phyloP scores from a whole-genome alignment of 768 basidiomycete genomes.

The Amanita thiersii region DNA sequence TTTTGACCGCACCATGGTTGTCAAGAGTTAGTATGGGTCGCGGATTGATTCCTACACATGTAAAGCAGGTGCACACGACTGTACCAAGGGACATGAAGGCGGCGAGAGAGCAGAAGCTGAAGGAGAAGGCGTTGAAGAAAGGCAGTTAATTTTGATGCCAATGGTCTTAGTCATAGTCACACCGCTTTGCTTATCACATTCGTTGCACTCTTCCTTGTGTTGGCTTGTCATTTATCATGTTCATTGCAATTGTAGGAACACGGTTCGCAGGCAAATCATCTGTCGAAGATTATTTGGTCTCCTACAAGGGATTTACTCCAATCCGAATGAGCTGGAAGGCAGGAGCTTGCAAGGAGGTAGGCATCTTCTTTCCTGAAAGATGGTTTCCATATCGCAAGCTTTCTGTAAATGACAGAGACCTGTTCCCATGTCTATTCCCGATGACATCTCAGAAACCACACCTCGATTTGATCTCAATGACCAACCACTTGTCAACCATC shows the following conservation, averaged over 20 bases:
- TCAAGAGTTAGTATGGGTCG: conserved; percentile 18
- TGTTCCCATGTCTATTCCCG: background rate
- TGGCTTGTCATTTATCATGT: conserved; percentile 33
- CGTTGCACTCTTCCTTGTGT: background rate
- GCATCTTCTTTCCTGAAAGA: background rate
- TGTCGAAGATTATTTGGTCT: conserved; percentile 51
- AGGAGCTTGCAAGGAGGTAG: conserved; percentile 2
- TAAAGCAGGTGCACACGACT: conserved; percentile 75
- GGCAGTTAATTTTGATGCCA: conserved; percentile 29
- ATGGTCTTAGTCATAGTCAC: conserved; percentile 9
- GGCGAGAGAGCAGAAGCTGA: conserved; percentile 49
- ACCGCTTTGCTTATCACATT: no score
- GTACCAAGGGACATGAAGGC: conserved; percentile 74
- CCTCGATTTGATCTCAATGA: background rate
- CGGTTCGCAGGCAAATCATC: conserved; percentile 52
- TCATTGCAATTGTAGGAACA: conserved; percentile 62
- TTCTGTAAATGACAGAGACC: background rate
- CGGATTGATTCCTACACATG: conserved; percentile 57
- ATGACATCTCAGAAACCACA: background rate
- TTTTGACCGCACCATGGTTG: conserved; percentile 61
- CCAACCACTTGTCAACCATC: conserved; percentile 19
- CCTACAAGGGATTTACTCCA: conserved; percentile 46
- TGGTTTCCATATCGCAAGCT: background rate
- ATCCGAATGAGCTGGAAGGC: conserved; percentile 19
- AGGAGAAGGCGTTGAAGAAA: conserved; percentile 35